Evolutionary conservation across 345 rosid species (phyloP).

Genomic region (Arabidopsis thaliana): TAIR10.1 NC_003070.9:3280001-3280500

Average conservation of each 20-base stretch:
- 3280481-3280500: slow-evolving; percentile 81
- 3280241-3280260: not conserved
- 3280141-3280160: not conserved
- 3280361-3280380: slow-evolving; percentile 73
- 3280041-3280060: not conserved
- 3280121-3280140: not conserved
- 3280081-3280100: not conserved
- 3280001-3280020: not conserved
- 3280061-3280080: not conserved
- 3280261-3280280: slow-evolving; percentile 7
- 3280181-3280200: not conserved
- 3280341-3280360: slow-evolving; percentile 80
- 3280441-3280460: slow-evolving; percentile 76
- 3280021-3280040: not conserved
- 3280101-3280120: not conserved
- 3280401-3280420: slow-evolving; percentile 56
- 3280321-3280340: slow-evolving; percentile 49
- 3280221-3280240: not conserved
- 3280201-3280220: not conserved
- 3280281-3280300: slow-evolving; percentile 24
- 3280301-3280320: not conserved
- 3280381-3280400: slow-evolving; percentile 69
- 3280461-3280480: slow-evolving; percentile 95
- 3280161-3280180: not conserved
- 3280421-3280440: slow-evolving; percentile 57